These are phyloP conservation scores for Bimuria novae-zelandiae DNA, from an alignment of 2,329 filamentous ascomycete species.

Conservation along the genomic window DNA sequence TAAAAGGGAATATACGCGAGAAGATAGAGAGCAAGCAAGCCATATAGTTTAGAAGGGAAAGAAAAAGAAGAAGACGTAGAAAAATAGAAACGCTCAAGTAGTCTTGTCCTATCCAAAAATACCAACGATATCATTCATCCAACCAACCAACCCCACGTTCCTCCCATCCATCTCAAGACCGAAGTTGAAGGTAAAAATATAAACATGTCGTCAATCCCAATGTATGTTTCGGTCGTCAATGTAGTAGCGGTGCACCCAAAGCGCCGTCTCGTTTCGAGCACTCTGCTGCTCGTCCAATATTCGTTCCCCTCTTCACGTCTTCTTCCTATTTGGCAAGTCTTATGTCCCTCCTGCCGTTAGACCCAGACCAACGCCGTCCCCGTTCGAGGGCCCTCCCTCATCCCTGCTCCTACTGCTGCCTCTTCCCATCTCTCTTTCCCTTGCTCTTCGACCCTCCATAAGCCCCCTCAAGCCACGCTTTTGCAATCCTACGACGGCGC, in stretches of 20 bases:
- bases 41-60: neutral
- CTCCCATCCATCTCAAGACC: neutral
- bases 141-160: too few species aligned
- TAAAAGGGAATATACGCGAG: too few species aligned
- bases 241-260: neutral
- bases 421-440: conserved; percentile 74
- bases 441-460: conserved; percentile 90
- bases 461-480: conserved; percentile 88
- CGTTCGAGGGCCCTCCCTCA: conserved; percentile 26
- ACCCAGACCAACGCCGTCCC: conserved; percentile 35
- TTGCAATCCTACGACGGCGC: conserved; percentile 91
- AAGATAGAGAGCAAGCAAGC: neutral
- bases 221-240: neutral
- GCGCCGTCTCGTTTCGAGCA: neutral
- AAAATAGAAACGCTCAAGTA: neutral
- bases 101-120: conserved; percentile 1
- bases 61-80: neutral
- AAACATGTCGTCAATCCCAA: conserved; percentile 6
- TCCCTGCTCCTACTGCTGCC: conserved; percentile 40
- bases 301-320: too few species aligned
- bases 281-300: neutral
- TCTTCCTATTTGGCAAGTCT: neutral
- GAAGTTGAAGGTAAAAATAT: conserved; percentile 5
- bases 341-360: conserved; percentile 20
- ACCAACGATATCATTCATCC: conserved; percentile 8